Conservation (phyloP, 495 filamentous ascomycete genomes). For the Melanomma pulvis-pyrius region DNA sequence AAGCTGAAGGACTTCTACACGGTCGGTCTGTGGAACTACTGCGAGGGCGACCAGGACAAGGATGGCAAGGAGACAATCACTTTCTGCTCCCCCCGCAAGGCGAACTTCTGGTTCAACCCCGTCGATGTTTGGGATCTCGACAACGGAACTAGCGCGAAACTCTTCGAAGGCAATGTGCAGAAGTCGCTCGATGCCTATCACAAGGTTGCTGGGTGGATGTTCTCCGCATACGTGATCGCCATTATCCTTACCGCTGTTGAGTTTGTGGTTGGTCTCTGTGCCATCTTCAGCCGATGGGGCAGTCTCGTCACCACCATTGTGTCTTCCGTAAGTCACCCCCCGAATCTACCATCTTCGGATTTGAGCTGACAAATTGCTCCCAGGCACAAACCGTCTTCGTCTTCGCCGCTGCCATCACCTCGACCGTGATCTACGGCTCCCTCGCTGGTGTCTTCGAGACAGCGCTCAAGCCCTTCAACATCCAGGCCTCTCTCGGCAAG, state of each 20-base stretch:
- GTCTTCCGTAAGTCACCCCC: constrained; percentile 56
- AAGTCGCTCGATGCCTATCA: constrained; percentile 71
- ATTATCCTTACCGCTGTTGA: constrained; percentile 70
- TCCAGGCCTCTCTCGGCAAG: constrained; percentile 63
- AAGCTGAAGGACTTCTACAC: constrained; percentile 77
- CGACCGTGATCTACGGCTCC: constrained; percentile 49
- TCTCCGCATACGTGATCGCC: constrained; percentile 68
- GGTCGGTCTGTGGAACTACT: constrained; percentile 86
- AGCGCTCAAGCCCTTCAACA: constrained; percentile 66
- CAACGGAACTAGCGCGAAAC: constrained; percentile 51
- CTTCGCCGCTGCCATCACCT: constrained; percentile 53
- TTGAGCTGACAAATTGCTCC: constrained; percentile 27
- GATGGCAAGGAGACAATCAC: constrained; percentile 54
- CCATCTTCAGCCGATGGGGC: constrained; percentile 68
- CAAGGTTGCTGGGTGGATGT: constrained; percentile 77
- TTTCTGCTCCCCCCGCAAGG: constrained; percentile 60
- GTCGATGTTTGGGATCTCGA: constrained; percentile 64
- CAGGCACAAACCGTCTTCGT: constrained; percentile 54
- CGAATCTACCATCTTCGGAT: constrained; percentile 41
- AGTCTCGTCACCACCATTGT: constrained; percentile 80
- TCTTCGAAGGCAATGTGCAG: constrained; percentile 64
- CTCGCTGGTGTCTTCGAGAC: constrained; percentile 65
- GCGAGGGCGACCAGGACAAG: constrained; percentile 59
- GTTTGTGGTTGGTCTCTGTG: constrained; percentile 69
- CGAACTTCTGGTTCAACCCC: constrained; percentile 78